Percentiles rank a stretch among this genome's conserved stretches.
These are phyloP conservation scores for Cercospora berteroae DNA, from an alignment of 2,329 filamentous ascomycete genomes.

Conservation along the genomic window DNA sequence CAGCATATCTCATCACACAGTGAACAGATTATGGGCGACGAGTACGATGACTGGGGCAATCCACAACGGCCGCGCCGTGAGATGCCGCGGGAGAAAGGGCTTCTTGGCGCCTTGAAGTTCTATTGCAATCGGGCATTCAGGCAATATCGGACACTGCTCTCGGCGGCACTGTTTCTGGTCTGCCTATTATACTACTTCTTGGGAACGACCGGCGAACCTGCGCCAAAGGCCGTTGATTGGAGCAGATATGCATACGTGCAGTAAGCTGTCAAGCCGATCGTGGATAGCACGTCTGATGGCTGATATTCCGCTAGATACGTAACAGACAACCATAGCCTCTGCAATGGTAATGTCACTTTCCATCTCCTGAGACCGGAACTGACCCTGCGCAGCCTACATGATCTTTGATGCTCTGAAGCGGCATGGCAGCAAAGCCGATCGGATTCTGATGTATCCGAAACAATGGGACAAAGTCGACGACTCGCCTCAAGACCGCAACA, in stretches of 20 bases:
- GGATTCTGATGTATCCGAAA: conserved; percentile 47
- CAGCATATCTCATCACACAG: not conserved
- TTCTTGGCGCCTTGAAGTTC: conserved; percentile 18
- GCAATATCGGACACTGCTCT: conserved; percentile 20
- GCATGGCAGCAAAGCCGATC: conserved; percentile 46
- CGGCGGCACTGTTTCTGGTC: conserved; percentile 20
- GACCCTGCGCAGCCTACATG: conserved; percentile 32
- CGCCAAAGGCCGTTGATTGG: conserved; percentile 20
- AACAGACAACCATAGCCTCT: conserved; percentile 28
- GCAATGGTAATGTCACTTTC: conserved; percentile 17
- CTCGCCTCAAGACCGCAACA: conserved; percentile 39
- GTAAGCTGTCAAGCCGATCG: conserved; percentile 6
- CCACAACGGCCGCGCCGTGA: conserved; percentile 20
- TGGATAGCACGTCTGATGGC: no score
- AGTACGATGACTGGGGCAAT: conserved; percentile 31
- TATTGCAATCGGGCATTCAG: conserved; percentile 13
- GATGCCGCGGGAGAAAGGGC: conserved; percentile 20
- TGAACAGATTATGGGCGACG: conserved; percentile 20
- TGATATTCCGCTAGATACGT: conserved; percentile 22
- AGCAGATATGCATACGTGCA: conserved; percentile 28
- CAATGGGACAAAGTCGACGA: conserved; percentile 38
- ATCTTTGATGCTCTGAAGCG: conserved; percentile 45
- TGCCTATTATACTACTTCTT: conserved; percentile 23
- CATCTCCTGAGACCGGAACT: not conserved
- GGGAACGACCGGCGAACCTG: conserved; percentile 3